phyloP scores from a whole-genome alignment of 176 grass and related monocot species.

The Carex scoparia region DNA sequence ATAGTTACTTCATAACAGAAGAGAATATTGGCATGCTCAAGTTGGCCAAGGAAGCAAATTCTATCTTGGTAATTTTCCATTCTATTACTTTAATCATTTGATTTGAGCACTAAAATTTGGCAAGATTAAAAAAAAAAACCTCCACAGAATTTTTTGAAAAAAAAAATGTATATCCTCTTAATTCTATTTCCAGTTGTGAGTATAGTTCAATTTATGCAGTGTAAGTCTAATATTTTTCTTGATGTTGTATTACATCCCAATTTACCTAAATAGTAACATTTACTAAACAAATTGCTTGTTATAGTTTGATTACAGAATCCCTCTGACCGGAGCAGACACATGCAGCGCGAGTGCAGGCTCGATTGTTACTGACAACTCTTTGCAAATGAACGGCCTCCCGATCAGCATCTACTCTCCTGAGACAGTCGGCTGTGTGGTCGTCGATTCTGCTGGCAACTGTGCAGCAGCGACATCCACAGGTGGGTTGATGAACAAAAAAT shows the following conservation, averaged over 20 bases:
- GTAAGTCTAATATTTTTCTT: background rate
- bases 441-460: conserved; percentile 40
- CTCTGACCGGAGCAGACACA: conserved; percentile 30
- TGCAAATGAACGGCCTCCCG: conserved; percentile 83
- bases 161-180: background rate
- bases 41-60: conserved; percentile 81
- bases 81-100: no score
- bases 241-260: background rate
- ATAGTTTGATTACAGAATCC: conserved; percentile 87
- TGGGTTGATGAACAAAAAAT: conserved; percentile 93
- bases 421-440: conserved; percentile 79
- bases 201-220: background rate
- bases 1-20: conserved; percentile 88
- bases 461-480: conserved; percentile 77
- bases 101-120: background rate
- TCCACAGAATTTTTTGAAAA: no score
- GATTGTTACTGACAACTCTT: background rate
- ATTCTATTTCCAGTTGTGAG: background rate
- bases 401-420: conserved; percentile 95
- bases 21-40: conserved; percentile 94
- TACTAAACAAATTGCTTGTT: background rate
- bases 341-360: conserved; percentile 45
- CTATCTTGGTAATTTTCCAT: conserved; percentile 46
- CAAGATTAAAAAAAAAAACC: no score
- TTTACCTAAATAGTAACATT: background rate